A percentile compares a stretch with the other conserved stretches of the same genome.
phyloP scores from a whole-genome alignment of 2,329 filamentous ascomycete species.

The Penicillium decumbens region DNA sequence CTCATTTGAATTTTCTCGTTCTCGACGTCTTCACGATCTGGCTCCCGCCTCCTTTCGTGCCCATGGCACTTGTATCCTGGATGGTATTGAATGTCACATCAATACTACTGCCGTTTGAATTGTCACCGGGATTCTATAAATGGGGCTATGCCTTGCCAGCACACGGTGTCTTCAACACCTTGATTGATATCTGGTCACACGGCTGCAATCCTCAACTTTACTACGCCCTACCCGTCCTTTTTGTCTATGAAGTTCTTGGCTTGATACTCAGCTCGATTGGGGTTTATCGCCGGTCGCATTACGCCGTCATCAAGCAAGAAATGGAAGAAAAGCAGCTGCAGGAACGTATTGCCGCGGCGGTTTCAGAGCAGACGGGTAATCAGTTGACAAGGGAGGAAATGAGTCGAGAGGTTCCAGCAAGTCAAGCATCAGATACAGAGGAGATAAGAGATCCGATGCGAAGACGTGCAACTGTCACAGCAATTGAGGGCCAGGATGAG shows the following conservation, averaged over 20 bases:
- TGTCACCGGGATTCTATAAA: constrained; percentile 42
- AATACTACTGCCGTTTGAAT: constrained; percentile 43
- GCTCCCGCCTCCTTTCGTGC: constrained; percentile 39
- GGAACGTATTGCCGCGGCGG: constrained; percentile 9
- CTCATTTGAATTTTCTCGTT: constrained; percentile 43
- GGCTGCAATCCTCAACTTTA: constrained; percentile 42
- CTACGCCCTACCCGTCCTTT: constrained; percentile 43
- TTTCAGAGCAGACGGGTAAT: constrained; percentile 5
- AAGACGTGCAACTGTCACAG: constrained; percentile 2
- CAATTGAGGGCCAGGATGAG: constrained; percentile 2
- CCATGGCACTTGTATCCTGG: constrained; percentile 46
- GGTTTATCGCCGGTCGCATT: constrained; percentile 21
- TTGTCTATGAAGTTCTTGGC: constrained; percentile 36
- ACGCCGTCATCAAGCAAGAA: constrained; percentile 17
- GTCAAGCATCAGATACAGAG: constrained; percentile 1
- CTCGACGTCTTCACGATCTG: constrained; percentile 45
- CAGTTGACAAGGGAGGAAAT: not conserved
- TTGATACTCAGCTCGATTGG: constrained; percentile 13
- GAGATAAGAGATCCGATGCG: not conserved
- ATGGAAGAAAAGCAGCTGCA: constrained; percentile 11
- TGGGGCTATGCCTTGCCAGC: constrained; percentile 42
- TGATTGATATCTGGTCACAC: constrained; percentile 44
- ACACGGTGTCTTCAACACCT: constrained; percentile 39
- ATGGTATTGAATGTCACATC: constrained; percentile 43
- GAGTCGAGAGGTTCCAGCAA: not conserved